These are phyloP conservation scores for Phytophthora constricta DNA, from an alignment of 352 stramenopile species.

Conservation along the genomic window DNA sequence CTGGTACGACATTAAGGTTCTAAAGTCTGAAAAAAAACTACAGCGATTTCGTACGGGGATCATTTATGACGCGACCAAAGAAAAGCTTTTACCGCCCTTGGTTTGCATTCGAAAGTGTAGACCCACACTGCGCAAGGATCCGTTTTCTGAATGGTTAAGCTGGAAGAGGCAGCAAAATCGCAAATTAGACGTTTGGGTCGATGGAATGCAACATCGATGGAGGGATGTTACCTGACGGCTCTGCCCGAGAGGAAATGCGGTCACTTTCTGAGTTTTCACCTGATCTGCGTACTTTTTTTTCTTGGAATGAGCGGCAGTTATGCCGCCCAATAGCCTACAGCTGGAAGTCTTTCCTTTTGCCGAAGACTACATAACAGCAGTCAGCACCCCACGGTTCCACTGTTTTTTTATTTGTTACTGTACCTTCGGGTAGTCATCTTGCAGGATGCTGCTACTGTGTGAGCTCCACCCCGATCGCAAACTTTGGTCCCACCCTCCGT, in stretches of 20 bases:
- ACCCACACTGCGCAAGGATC: neutral
- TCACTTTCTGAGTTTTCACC: conserved; percentile 11
- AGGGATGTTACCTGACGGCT: conserved; percentile 6
- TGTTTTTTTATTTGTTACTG: neutral
- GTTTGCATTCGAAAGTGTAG: conserved; percentile 2
- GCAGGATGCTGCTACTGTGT: neutral
- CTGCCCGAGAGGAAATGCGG: conserved; percentile 7
- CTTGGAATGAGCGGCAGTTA: conserved; percentile 1
- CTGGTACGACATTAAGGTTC: neutral
- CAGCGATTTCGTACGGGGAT: no score
- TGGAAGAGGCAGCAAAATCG: conserved; percentile 2
- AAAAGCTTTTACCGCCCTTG: conserved; percentile 3
- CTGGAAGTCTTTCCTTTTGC: conserved; percentile 13
- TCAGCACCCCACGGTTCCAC: conserved; percentile 7
- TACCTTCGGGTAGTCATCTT: neutral
- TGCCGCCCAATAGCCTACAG: conserved; percentile 1
- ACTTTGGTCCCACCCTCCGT: neutral
- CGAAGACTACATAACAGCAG: conserved; percentile 11
- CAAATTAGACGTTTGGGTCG: conserved; percentile 12
- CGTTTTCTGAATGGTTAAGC: neutral
- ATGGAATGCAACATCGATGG: conserved; percentile 4
- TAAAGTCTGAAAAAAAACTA: neutral
- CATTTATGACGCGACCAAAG: conserved; percentile 1
- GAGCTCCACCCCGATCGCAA: neutral
- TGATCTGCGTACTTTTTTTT: neutral